Evolutionary conservation across 1,284 basidiomycete species (phyloP), one percentile per base, ranked within the genome.

Genomic region (Agaricales sp.): DNA sequence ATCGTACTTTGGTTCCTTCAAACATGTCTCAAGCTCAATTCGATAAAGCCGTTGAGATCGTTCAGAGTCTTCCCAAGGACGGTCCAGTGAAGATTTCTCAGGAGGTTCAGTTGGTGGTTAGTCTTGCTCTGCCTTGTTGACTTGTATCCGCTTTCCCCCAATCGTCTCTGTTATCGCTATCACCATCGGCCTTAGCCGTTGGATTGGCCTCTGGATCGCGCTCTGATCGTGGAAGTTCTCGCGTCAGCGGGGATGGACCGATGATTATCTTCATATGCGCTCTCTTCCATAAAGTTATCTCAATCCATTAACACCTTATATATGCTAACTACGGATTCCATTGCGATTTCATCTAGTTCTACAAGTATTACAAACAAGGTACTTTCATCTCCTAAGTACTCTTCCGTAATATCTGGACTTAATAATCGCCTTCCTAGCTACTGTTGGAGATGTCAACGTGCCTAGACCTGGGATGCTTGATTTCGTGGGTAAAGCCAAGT

Each of bases 321-420:
- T 35, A 44, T 11, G 21, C 30, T 37, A 38, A 24, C 43, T 50
- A 21, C 24, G 46, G 41, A 13, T 46, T 25, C 47, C 35, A 46
- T 35, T 46, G n/a, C 41, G 39, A 25, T 55, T 30, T 37, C 51
- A 30, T 46, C 21, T 61, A 95, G 92, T 95, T 95, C 74, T 96
- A 97, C 75, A 78, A 77, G 59, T 80, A 85, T 64, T 96, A 75
- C 77, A 97, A 96, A 75, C 92, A 94, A 74, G 87, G 87, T 86
- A 50, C 35, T 62, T 52, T 52, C 37, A 45, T 50, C 22, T 6
- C 43, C 43, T 56, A 8, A 18, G 21, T 43, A 51, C 43, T 43
- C 48, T 41, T 45, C 13, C 26, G 39, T 26, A 22, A 21, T 19
- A 14, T 22, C 38, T 45, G 20, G 26, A 19, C 25, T 22, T 48